Base-by-base conservation (phyloP, 1,139 yeast genomes). In the Yamadazyma kanchanaburiensis region DNA sequence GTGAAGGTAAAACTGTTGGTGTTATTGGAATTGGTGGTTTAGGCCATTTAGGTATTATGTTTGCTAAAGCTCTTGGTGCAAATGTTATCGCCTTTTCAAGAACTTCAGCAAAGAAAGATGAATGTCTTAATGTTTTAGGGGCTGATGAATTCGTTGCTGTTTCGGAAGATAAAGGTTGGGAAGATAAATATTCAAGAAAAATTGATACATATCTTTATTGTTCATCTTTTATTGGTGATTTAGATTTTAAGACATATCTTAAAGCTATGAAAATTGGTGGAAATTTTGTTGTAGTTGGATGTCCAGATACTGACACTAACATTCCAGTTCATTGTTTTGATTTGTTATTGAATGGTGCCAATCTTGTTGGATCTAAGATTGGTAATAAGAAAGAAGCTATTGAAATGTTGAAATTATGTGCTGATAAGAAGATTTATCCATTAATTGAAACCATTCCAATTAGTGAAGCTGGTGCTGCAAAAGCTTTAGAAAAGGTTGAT, bases 361-460 rank as follows among this genome's bases (percentile, higher is more conserved):
- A 58, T 15, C 48, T 68, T 42, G 67, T 70, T 12, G 45, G 65
- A 6, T 63, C 73, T 3, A 59, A 55, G 21, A 48, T 72, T 32
- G 79, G 80, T 22, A 63, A 71, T 28, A 70, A 74, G 51, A 52
- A 53, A 22, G 85, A 78, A 55, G 72, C 76, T 26, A 51, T 64
- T 30, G 74, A 69, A 36, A 61, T 79, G 59, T 58, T 79, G 45
- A 51, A 73, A 18, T 49, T 78, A 39, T 78, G 78, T 19, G 74
- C 69, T 11, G 60, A 73, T 44, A 62, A 72, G 43, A 55, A 62
- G 21, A 61, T 77, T 42, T 62, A 62, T 37, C 73, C 80, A 12
- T 74, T 80, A 81, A 68, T 75, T 32, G 82, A 77, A 55, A 64
- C 69, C 20, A 50, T 76, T 26, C 71, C 74, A 28, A 58, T 77